Conservation (phyloP, 371 early-diverging fungal genomes). For the Blakeslea trispora region DNA sequence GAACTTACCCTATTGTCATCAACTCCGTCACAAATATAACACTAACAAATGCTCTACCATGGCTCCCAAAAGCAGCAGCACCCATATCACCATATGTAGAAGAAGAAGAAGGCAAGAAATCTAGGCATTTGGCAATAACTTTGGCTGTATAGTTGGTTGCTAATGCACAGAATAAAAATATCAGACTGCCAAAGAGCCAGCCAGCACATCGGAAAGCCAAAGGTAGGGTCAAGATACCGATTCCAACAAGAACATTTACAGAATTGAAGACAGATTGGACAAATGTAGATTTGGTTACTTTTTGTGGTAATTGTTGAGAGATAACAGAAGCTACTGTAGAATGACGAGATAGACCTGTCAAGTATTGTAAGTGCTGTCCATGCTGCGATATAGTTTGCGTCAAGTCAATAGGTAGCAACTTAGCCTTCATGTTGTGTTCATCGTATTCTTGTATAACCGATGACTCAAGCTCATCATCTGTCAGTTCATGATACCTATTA, state of each 20-base stretch:
- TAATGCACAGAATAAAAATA: constrained; percentile 49
- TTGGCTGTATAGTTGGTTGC: constrained; percentile 58
- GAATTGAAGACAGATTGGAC: constrained; percentile 58
- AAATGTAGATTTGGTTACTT: constrained; percentile 16
- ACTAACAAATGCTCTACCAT: constrained; percentile 47
- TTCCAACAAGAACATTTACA: constrained; percentile 62
- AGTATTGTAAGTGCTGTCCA: too few species aligned
- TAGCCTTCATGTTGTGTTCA: too few species aligned
- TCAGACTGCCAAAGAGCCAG: constrained; percentile 54
- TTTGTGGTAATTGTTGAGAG: constrained; percentile 10
- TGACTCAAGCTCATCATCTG: too few species aligned
- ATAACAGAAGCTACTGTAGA: constrained; percentile 18
- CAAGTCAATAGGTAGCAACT: too few species aligned
- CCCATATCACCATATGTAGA: constrained; percentile 64
- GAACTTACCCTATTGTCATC: constrained; percentile 51
- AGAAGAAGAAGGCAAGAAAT: constrained; percentile 36
- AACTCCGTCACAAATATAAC: constrained; percentile 64
- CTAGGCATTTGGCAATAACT: constrained; percentile 53
- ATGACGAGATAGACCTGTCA: constrained; percentile 13
- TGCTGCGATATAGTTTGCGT: too few species aligned
- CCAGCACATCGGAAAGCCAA: constrained; percentile 34
- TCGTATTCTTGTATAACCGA: too few species aligned
- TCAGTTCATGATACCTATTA: constrained; percentile 5
- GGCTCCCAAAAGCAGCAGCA: constrained; percentile 60
- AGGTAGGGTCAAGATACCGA: constrained; percentile 49